These are phyloP conservation scores for Biscutella auriculata DNA, from an alignment of 441 rosid genomes.

Conservation along the genomic window DNA sequence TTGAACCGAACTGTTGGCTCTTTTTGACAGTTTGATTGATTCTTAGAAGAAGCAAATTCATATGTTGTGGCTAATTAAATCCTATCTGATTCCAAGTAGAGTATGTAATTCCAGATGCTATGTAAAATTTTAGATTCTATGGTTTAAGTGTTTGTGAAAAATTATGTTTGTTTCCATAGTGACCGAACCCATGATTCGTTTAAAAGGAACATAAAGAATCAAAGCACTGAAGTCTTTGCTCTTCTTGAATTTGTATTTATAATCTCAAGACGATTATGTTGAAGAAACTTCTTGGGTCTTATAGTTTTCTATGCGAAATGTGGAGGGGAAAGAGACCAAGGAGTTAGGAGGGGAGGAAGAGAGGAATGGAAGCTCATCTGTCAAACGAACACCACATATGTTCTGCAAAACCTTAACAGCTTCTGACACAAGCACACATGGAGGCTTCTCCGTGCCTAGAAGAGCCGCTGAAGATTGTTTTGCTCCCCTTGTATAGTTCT, in stretches of 20 bases:
- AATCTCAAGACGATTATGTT: background rate
- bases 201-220: slow-evolving; percentile 11
- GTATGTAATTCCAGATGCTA: background rate
- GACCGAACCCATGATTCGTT: background rate
- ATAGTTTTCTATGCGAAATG: slow-evolving; percentile 41
- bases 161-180: background rate
- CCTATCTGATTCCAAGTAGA: background rate
- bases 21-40: background rate
- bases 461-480: slow-evolving; percentile 91
- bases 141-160: slow-evolving; percentile 2
- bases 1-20: background rate
- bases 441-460: slow-evolving; percentile 86
- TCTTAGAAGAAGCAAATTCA: background rate
- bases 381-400: slow-evolving; percentile 71
- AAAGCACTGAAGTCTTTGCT: background rate
- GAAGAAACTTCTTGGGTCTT: slow-evolving; percentile 11
- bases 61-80: background rate
- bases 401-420: slow-evolving; percentile 90
- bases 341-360: slow-evolving; percentile 43
- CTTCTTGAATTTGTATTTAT: background rate
- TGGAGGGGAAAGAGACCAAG: slow-evolving; percentile 38
- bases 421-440: slow-evolving; percentile 95
- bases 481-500: slow-evolving; percentile 53
- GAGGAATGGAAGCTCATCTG: slow-evolving; percentile 38
- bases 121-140: background rate